Evolutionary conservation across 352 stramenopile genomes (phyloP), one percentile per base, ranked within the genome.

Genomic region (Sclerospora graminicola): DNA sequence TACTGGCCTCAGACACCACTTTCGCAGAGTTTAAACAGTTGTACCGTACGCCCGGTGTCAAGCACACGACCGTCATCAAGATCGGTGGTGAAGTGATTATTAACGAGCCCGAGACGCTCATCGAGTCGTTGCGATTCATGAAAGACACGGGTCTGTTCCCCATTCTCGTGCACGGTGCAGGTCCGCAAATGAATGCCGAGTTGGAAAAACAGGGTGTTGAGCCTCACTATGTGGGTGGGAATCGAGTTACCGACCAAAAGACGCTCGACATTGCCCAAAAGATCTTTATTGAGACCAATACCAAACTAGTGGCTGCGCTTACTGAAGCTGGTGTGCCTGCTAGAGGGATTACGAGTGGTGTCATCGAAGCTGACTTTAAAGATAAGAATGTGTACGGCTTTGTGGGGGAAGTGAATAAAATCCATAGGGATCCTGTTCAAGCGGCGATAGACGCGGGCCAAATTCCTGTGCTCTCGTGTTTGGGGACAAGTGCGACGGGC

Each of bases 131-230:
- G 40, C 61, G 76, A 39, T 91, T 90, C 49, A 78, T 95, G 56
- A 71, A 84, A 41, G 69, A 90, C 27, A 79, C 74, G 5, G 81
- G 82, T 0, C 63, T 95, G 6, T 89, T 86, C 59, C 79, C 82
- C 26, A 89, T 95, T 33, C 49, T 95, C 10, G 82, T 95, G 48
- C 84, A 95, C 44, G 84, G 84, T 42, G 84, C 82, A 9, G 84
- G 84, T 5, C 84, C 84, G 34, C 84, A 95, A 52, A 90, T 94
- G 82, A 95, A 94, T 52, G 79, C 73, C 14, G 80, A 92, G 56
- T 67, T 95, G 19, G 65, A 63, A 20, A 64, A 68, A 23, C 59
- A 80, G n/a, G 80, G 79, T 32, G 66, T 95, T 14, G 82, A 94
- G 44, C 82, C 84, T 23, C 63, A 89, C 43, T 95, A 95, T 65